Evolutionary conservation across 2,329 filamentous ascomycete species (phyloP), one percentile per base, ranked within the genome.

Genomic region (Emergomyces orientalis): DNA sequence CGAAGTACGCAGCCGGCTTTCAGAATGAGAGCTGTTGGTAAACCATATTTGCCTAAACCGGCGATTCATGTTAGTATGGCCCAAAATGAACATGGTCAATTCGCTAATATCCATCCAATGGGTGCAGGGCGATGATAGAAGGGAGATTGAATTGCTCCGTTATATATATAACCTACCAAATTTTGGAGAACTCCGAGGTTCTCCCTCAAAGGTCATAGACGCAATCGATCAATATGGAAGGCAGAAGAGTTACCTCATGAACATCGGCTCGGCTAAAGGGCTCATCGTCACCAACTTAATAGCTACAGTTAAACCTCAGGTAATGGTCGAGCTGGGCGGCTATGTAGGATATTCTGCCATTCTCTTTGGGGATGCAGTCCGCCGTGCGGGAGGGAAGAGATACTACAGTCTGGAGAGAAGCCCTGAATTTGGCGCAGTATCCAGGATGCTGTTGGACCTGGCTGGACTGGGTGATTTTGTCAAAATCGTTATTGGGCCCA

Each of bases 311-410:
- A 88, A 87, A 71, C 89, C 88, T 0, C 74, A 84, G 61, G 80
- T 80, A 2, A 89, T 91, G 85, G 83, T 93, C 56, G 90, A 95
- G 72, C 80, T 94, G 0, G 90, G 90, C 56, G 88, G 88, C 58
- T 94, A 93, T 73, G 82, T 91, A 25, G 90, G 90, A 51, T 94
- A 94, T 78, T 93, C 89, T 0, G 86, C 87, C 64, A 85, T 94
- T 64, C 79, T 91, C 1, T 93, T 92, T 70, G 88, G 84, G 54
- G 80, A 85, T 43, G 86, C 87, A 0, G 77, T 90, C 19, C 82
- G 83, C 63, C 79, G 81, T 59, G 82, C 81, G 2, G 88, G 87
- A 13, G 88, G 88, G 2, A 79, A 81, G 67, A 77, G 79, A 30
- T 92, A 91, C 75, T 86, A 83, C 72, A 89, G 86, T 68, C 77